Conservation (phyloP, 148 eudicot species). For the Chenopodium formosanum region DNA sequence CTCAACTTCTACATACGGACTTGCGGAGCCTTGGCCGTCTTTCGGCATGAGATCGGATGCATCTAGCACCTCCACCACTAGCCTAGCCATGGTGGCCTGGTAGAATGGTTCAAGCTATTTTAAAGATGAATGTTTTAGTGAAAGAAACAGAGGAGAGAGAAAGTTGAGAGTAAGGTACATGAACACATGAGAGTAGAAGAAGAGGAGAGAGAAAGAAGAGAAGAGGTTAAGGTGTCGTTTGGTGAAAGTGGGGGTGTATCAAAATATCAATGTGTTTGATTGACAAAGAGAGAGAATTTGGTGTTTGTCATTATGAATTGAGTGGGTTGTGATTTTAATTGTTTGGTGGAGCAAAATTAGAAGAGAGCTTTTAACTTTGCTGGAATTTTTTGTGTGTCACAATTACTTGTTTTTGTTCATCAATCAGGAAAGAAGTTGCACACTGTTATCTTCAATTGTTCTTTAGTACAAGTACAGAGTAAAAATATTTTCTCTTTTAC, state of each 20-base stretch:
- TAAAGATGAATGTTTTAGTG: no score
- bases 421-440: background rate
- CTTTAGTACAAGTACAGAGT: no score
- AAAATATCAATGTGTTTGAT: constrained; percentile 5
- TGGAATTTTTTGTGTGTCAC: background rate
- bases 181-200: background rate
- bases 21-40: constrained; percentile 93
- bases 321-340: constrained; percentile 24
- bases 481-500: no score
- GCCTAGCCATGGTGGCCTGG: constrained; percentile 53
- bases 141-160: background rate
- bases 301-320: constrained; percentile 26
- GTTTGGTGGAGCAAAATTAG: constrained; percentile 7
- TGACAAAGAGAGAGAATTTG: background rate
- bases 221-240: constrained; percentile 25
- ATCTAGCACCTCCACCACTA: constrained; percentile 67
- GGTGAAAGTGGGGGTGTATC: constrained; percentile 23
- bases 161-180: constrained; percentile 5
- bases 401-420: background rate
- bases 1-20: constrained; percentile 72
- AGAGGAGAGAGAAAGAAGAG: constrained; percentile 2
- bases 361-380: background rate
- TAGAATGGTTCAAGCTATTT: background rate
- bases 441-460: no score
- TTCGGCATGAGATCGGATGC: constrained; percentile 90